Conservation (phyloP, 2,329 filamentous ascomycete species). For the Neonectria neomacrospora region DNA sequence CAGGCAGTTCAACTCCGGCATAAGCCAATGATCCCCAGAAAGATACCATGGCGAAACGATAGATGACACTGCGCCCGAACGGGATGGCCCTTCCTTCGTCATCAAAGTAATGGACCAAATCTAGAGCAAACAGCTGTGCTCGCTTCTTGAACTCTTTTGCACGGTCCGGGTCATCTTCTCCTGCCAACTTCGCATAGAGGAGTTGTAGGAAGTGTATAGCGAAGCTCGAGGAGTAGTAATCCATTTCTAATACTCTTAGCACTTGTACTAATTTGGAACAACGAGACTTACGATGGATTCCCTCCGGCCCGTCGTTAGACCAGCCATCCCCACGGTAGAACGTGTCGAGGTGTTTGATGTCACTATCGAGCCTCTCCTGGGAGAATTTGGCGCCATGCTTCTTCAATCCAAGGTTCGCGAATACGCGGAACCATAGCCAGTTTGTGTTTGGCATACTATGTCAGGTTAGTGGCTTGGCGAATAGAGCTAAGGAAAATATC, state of each 20-base stretch:
- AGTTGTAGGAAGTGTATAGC: constrained; percentile 85
- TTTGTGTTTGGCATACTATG: constrained; percentile 74
- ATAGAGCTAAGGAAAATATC: constrained; percentile 11
- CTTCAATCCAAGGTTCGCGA: constrained; percentile 81
- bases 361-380: constrained; percentile 74
- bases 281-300: constrained; percentile 69
- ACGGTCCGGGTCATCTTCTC: constrained; percentile 71
- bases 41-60: constrained; percentile 86
- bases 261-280: background rate
- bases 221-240: constrained; percentile 86
- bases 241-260: constrained; percentile 68
- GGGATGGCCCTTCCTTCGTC: constrained; percentile 77
- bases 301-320: constrained; percentile 83
- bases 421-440: constrained; percentile 87
- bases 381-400: constrained; percentile 79
- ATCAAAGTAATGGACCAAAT: constrained; percentile 82
- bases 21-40: constrained; percentile 85
- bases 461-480: constrained; percentile 20
- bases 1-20: constrained; percentile 77
- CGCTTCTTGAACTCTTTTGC: constrained; percentile 76
- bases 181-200: constrained; percentile 78
- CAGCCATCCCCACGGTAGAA: constrained; percentile 86
- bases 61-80: constrained; percentile 81
- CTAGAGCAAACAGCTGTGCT: constrained; percentile 73
- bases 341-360: constrained; percentile 81